Conservation (phyloP, 139 green algal genomes). For the Astrephomene gubernaculifera region DNA sequence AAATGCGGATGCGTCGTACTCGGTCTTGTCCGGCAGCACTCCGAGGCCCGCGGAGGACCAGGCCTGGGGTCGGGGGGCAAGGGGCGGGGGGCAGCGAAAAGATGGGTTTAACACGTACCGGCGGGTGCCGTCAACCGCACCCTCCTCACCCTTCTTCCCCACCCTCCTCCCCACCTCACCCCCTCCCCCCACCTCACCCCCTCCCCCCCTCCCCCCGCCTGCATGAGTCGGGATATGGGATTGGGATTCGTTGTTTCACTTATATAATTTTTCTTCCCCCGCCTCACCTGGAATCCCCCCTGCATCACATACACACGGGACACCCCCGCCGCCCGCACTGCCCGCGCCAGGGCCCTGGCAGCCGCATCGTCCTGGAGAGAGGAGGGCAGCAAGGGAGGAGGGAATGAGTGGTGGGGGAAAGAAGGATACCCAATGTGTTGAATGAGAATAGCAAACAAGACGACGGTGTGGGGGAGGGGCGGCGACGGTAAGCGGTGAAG, state of each 20-base stretch:
- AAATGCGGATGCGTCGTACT: slow-evolving; percentile 25
- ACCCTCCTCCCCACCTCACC: background rate
- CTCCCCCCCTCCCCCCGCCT: background rate
- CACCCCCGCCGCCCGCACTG: background rate
- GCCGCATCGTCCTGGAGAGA: slow-evolving; percentile 23
- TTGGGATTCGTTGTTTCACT: no score
- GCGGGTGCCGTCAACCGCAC: background rate
- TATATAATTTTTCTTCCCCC: background rate
- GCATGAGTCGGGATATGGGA: no score
- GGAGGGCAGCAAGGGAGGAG: background rate
- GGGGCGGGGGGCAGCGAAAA: background rate
- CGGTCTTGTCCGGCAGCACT: background rate
- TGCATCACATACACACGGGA: slow-evolving; percentile 32
- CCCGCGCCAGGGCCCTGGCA: slow-evolving; percentile 10
- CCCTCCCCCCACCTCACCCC: background rate
- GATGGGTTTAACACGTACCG: background rate
- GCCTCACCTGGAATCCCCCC: slow-evolving; percentile 33
- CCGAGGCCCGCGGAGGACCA: slow-evolving; percentile 21
- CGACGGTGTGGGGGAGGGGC: background rate
- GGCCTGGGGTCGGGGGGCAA: slow-evolving; percentile 2
- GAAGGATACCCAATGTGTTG: background rate
- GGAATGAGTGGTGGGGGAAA: no score
- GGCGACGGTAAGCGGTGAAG: background rate
- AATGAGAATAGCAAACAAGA: background rate
- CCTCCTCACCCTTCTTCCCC: background rate